These are phyloP conservation scores for Coffea eugenioides DNA, from an alignment of 257 asterid species.

Conservation along the genomic window DNA sequence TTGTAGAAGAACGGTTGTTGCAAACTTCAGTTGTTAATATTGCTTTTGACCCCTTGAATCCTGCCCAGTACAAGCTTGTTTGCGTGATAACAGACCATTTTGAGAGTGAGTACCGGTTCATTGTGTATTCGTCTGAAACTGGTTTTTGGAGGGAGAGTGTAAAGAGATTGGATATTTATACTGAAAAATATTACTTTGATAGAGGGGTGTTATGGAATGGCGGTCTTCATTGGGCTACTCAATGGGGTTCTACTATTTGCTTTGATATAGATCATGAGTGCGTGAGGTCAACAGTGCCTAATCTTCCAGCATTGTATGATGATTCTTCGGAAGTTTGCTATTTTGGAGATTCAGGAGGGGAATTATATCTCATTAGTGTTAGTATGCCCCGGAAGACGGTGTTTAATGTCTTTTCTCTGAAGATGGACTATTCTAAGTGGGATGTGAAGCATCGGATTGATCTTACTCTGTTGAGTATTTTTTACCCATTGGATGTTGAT, in stretches of 20 bases:
- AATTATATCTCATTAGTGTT: constrained; percentile 1
- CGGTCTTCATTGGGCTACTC: constrained; percentile 23
- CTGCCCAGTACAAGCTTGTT: constrained; percentile 15
- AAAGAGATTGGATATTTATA: not conserved
- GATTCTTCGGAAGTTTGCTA: not conserved
- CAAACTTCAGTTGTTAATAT: constrained; percentile 10
- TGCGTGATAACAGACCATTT: constrained; percentile 7
- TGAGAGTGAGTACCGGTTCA: not conserved
- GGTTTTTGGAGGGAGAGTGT: constrained; percentile 12
- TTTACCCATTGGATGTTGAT: constrained; percentile 4
- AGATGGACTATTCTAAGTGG: constrained; percentile 17
- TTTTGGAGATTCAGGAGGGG: constrained; percentile 14
- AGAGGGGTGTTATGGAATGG: constrained; percentile 19
- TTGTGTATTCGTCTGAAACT: constrained; percentile 14
- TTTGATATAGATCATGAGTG: constrained; percentile 13
- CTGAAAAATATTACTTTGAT: not conserved
- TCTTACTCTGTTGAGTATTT: not conserved
- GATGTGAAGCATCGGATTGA: constrained; percentile 10
- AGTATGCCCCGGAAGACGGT: not conserved
- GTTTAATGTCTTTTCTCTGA: constrained; percentile 17
- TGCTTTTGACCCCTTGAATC: constrained; percentile 19
- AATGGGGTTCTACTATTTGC: not conserved
- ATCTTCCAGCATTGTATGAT: not conserved
- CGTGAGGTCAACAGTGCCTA: not conserved
- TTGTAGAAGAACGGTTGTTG: not conserved